A percentile compares a stretch with the other conserved stretches of the same genome.
Evolutionary conservation across 495 filamentous ascomycete species (phyloP).

Genomic region (Penicillium atrosanguineum): DNA sequence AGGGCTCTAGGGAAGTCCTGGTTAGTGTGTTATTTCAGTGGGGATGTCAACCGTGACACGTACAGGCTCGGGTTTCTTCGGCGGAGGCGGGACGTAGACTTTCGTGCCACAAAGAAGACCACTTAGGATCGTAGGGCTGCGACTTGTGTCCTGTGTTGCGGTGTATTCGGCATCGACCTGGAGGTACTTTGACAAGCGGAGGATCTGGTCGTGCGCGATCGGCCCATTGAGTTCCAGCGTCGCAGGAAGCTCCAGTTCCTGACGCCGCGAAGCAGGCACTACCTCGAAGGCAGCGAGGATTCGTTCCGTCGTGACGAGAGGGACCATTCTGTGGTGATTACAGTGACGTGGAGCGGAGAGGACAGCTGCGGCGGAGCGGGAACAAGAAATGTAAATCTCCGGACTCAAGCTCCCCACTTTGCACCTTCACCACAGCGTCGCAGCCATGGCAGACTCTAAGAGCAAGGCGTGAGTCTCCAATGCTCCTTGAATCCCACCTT

Average conservation of each 20-base stretch:
- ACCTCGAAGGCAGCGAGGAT: slow-evolving; percentile 62
- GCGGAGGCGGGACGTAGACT: slow-evolving; percentile 74
- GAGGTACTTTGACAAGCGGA: slow-evolving; percentile 62
- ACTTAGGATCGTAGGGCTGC: slow-evolving; percentile 49
- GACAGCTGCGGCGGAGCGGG: slow-evolving; percentile 13
- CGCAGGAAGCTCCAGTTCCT: slow-evolving; percentile 34
- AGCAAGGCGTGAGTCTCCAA: slow-evolving; percentile 21
- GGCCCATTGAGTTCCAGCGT: slow-evolving; percentile 57
- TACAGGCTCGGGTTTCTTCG: slow-evolving; percentile 77
- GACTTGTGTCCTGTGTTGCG: background rate
- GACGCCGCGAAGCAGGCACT: slow-evolving; percentile 29
- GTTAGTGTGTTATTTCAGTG: background rate
- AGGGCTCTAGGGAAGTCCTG: slow-evolving; percentile 53
- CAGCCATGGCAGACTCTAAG: slow-evolving; percentile 26
- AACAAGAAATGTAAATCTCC: slow-evolving; percentile 14
- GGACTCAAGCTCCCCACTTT: slow-evolving; percentile 22
- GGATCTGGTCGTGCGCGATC: slow-evolving; percentile 77
- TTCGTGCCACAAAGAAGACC: slow-evolving; percentile 65
- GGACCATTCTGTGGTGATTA: slow-evolving; percentile 58
- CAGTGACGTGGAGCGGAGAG: background rate
- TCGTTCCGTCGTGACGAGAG: slow-evolving; percentile 68
- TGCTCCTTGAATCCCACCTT: background rate
- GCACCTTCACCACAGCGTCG: slow-evolving; percentile 12
- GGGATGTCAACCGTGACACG: slow-evolving; percentile 15
- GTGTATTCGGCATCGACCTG: slow-evolving; percentile 15